Percentiles rank a stretch among this genome's conserved stretches.
Evolutionary conservation across 202 grass and related monocot genomes (phyloP).

Genomic region (Brachypodium distachyon): DNA sequence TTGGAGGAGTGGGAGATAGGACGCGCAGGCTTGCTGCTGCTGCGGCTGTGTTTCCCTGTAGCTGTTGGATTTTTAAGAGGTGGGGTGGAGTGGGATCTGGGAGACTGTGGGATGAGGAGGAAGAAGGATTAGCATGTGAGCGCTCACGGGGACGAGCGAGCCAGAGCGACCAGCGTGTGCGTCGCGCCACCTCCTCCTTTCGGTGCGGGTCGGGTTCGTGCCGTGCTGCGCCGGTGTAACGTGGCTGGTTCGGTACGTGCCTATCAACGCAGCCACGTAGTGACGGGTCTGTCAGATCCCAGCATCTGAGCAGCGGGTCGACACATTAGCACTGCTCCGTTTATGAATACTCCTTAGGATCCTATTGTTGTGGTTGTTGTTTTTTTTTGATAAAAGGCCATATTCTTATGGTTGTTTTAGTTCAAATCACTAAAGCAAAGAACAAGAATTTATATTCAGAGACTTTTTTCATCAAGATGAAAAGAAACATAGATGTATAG

Average conservation of each 20-base stretch:
- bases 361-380: too few relatives aligned
- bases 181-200: not conserved
- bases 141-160: constrained; percentile 4
- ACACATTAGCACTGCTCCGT: too few relatives aligned
- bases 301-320: too few relatives aligned
- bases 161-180: not conserved
- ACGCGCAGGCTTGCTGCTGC: not conserved
- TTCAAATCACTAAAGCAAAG: too few relatives aligned
- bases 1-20: constrained; percentile 5
- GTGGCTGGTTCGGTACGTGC: not conserved
- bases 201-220: not conserved
- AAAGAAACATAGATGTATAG: too few relatives aligned
- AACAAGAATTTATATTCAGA: too few relatives aligned
- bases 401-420: too few relatives aligned
- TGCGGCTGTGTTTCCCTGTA: not conserved
- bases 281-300: too few relatives aligned
- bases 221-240: not conserved
- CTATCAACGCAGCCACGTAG: too few relatives aligned
- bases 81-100: constrained; percentile 30
- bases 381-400: too few relatives aligned
- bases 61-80: constrained; percentile 25
- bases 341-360: too few relatives aligned
- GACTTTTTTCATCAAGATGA: too few relatives aligned
- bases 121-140: not conserved
- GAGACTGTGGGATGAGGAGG: not conserved